Evolutionary conservation across 164 flowering plant genomes (phyloP).

Genomic region (Stephania yunnanensis): DNA sequence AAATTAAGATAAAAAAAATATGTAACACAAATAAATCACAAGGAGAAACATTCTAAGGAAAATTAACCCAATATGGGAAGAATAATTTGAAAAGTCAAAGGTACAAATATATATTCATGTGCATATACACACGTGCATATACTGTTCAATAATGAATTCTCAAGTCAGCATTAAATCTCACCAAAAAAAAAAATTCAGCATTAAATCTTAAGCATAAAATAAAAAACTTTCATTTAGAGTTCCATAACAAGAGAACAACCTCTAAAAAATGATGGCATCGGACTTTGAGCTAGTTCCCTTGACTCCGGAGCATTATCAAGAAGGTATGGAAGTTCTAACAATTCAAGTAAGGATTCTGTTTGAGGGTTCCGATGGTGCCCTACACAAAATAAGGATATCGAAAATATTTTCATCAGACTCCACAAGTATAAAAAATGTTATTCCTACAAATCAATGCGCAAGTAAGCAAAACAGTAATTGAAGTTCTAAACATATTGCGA

Average conservation of each 20-base stretch:
- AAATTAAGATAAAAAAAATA: neutral
- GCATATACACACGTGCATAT: no score
- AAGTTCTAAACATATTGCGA: no score
- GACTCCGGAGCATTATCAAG: constrained; percentile 44
- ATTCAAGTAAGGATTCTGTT: constrained; percentile 58
- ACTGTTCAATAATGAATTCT: no score
- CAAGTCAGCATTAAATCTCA: neutral
- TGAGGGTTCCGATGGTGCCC: constrained; percentile 66
- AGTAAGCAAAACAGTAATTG: no score
- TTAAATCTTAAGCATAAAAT: neutral
- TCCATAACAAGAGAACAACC: constrained; percentile 26
- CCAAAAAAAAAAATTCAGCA: no score
- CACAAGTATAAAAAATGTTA: no score
- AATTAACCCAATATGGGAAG: neutral
- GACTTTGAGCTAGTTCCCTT: constrained; percentile 20
- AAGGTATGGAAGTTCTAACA: constrained; percentile 69
- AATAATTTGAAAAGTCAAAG: neutral
- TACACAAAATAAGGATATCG: constrained; percentile 18
- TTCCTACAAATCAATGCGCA: no score
- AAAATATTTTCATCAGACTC: neutral
- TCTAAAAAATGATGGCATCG: constrained; percentile 21
- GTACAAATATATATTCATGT: no score
- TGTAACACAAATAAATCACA: neutral
- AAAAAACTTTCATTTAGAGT: neutral
- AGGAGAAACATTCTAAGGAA: neutral